Base-by-base conservation (phyloP, 345 rosid genomes). In the Eucalyptus brandiana region DNA sequence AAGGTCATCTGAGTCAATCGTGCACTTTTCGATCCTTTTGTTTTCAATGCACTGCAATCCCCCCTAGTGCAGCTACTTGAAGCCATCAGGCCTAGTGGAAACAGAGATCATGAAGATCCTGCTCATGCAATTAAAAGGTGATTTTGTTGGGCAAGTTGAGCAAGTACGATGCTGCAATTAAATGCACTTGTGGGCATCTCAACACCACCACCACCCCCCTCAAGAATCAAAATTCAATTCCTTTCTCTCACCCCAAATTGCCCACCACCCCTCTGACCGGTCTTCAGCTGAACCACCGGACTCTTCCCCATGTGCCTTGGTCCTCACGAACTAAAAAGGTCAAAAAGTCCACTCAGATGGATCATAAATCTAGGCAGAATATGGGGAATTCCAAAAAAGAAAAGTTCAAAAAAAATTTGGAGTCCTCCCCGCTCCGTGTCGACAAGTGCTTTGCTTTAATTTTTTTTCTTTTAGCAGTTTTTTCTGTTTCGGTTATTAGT, bases 401-500 rank as follows among this genome's bases (percentile, higher is more conserved):
- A 34, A 37, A 47, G 49, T 14, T 3, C n/a, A 3, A 54, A 40
- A 28, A n/a, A 45, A 65, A 13, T 9, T 17, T 44, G 24, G 34
- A 37, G 54, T 87, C 47, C 62, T 90, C 13, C 9, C 47, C 83
- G 42, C 47, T 76, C 16, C 83, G 21, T 37, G 83, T 76, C 83
- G 45, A 72, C 83, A 37, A 21, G 32, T 16, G 24, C 83, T 37
- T 6, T 19, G 47, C 23, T 44, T 11, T 37, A 19, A 37, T 19
- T 56, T 24, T 56, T 72, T 76, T 76, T 21, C 24, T 76, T 76
- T 37, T 10, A 19, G 47, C 45, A 37, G 83, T 37, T 37, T 76
- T 89, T 91, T 80, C 87, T 67, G 87, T 90, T 91, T 93, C 90
- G 30, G 92, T 81, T 91, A 86, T 87, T 34, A 87, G 90, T 91